A percentile compares a stretch with the other conserved stretches of the same genome.
These are phyloP conservation scores for Zoysia matrella DNA, from an alignment of 202 grass and related monocot genomes.

Conservation along the genomic window DNA sequence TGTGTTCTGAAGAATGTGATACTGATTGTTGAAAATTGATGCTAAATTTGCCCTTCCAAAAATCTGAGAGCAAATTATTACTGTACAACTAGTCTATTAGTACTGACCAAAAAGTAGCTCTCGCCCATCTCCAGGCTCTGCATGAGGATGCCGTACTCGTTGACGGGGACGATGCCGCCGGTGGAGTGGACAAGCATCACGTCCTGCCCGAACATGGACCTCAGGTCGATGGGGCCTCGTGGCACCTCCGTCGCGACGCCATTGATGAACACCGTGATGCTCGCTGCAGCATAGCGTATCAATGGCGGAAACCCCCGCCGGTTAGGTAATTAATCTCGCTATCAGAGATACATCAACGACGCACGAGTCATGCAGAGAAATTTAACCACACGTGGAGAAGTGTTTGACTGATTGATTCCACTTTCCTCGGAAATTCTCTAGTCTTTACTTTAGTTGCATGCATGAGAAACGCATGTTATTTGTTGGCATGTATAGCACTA, in stretches of 20 bases:
- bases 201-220: slow-evolving; percentile 74
- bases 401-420: too few relatives aligned
- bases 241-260: slow-evolving; percentile 82
- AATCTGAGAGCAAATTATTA: too few relatives aligned
- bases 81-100: background rate
- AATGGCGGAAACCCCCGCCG: too few relatives aligned
- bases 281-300: slow-evolving; percentile 41
- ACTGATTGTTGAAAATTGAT: too few relatives aligned
- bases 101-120: slow-evolving; percentile 86
- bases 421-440: too few relatives aligned
- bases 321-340: too few relatives aligned
- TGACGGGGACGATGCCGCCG: slow-evolving; percentile 72
- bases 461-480: slow-evolving; percentile 30
- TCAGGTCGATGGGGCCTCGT: slow-evolving; percentile 72
- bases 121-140: slow-evolving; percentile 92
- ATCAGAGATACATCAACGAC: background rate
- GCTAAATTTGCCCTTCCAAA: too few relatives aligned
- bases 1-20: background rate
- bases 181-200: slow-evolving; percentile 71
- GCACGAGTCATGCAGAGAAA: too few relatives aligned
- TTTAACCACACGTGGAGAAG: too few relatives aligned
- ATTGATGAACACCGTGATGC: slow-evolving; percentile 90
- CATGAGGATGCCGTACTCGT: slow-evolving; percentile 74
- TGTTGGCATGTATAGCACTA: background rate
- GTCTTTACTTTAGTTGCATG: background rate